These are phyloP conservation scores for Xerocomellus chrysenteron DNA, from an alignment of 768 basidiomycete species.

Conservation along the genomic window DNA sequence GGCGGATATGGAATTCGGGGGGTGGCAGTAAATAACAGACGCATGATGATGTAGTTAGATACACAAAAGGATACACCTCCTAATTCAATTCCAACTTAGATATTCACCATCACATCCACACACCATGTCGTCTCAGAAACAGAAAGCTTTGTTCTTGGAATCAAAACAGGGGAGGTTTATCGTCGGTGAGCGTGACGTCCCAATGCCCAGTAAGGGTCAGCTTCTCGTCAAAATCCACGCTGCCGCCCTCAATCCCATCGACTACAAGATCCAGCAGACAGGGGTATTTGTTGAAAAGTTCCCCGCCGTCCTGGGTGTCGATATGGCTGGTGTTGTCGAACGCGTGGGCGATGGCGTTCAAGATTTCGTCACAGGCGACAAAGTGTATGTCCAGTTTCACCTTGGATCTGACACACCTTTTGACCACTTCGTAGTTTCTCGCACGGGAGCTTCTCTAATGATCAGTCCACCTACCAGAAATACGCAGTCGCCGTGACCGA, in stretches of 20 bases:
- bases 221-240: constrained; percentile 42
- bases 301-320: constrained; percentile 37
- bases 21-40: constrained; percentile 30
- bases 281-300: constrained; percentile 34
- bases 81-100: neutral
- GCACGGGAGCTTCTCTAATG: constrained; percentile 33
- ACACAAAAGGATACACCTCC: constrained; percentile 3
- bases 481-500: constrained; percentile 34
- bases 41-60: constrained; percentile 14
- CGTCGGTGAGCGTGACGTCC: constrained; percentile 26
- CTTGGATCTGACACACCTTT: neutral
- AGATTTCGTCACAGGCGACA: constrained; percentile 39
- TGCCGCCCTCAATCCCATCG: constrained; percentile 46
- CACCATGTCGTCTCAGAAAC: constrained; percentile 25
- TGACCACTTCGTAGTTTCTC: constrained; percentile 9
- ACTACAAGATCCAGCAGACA: constrained; percentile 37
- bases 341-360: constrained; percentile 38
- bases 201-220: constrained; percentile 38
- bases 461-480: constrained; percentile 40
- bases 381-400: constrained; percentile 31
- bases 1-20: constrained; percentile 30
- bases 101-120: constrained; percentile 3
- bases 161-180: constrained; percentile 30
- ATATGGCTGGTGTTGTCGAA: constrained; percentile 40
- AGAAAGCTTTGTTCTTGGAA: constrained; percentile 31